These are phyloP conservation scores for Talaromyces rugulosus DNA, from an alignment of 2,329 filamentous ascomycete species.

Conservation along the genomic window DNA sequence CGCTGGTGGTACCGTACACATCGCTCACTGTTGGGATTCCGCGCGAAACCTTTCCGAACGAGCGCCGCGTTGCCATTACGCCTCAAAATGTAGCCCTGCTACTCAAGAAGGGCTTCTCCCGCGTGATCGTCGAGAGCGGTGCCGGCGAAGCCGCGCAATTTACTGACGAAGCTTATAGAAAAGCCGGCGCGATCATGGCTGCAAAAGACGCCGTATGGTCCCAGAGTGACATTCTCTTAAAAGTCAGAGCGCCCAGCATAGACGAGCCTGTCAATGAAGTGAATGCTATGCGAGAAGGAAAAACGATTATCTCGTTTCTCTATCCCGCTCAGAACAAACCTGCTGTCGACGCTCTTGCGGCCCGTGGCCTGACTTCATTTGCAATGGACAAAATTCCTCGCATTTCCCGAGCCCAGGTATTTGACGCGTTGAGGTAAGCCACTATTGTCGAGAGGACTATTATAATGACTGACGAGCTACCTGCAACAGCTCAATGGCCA, in stretches of 20 bases:
- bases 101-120: slow-evolving; percentile 78
- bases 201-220: slow-evolving; percentile 67
- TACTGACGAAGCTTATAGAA: slow-evolving; percentile 69
- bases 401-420: slow-evolving; percentile 82
- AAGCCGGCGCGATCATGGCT: slow-evolving; percentile 73
- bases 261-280: slow-evolving; percentile 58
- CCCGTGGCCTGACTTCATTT: slow-evolving; percentile 69
- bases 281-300: slow-evolving; percentile 61
- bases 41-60: slow-evolving; percentile 70
- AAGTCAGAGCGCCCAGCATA: slow-evolving; percentile 70
- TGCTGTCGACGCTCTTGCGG: slow-evolving; percentile 68
- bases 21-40: slow-evolving; percentile 74
- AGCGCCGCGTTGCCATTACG: slow-evolving; percentile 79
- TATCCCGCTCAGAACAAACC: slow-evolving; percentile 77
- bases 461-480: slow-evolving; percentile 2
- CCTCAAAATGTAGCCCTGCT: slow-evolving; percentile 77
- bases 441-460: background rate
- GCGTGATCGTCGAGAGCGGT: slow-evolving; percentile 72
- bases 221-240: slow-evolving; percentile 73
- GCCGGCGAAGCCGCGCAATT: slow-evolving; percentile 77
- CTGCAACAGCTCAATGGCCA: slow-evolving; percentile 73
- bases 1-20: slow-evolving; percentile 54
- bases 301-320: slow-evolving; percentile 76
- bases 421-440: slow-evolving; percentile 64
- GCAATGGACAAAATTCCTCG: slow-evolving; percentile 92